Base-by-base conservation (phyloP, 1,139 yeast species). In the Arxiozyma heterogenica region DNA sequence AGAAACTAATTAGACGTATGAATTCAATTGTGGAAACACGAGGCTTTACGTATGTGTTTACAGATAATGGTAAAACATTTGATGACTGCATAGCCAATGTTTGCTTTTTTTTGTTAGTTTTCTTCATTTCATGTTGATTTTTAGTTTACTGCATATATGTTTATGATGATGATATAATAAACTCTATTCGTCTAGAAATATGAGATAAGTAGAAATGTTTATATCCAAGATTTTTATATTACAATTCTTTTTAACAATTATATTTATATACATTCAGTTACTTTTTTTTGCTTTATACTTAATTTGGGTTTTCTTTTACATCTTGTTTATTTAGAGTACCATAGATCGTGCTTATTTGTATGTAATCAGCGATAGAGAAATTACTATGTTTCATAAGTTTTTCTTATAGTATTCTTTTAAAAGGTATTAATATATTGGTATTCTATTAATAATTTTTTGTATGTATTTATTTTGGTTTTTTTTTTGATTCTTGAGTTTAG, bases 261-360 rank as follows among this genome's bases (percentile, higher is more conserved):
- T 46, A 27, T 20, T 44, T 46, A 46, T 46, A 46, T 46, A 46
- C 49, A 20, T 46, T 46, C 49, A 18, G 20, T 38, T 34, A n/a
- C 25, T 46, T 34, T 34, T 34, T 34, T 34, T 34, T 12, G 39
- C 39, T 34, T 34, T 34, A 15, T 34, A 34, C 39, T 34, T 34
- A 15, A 34, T 8, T 9, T 12, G 17, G 12, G 15, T 6, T 34
- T 34, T 34, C n/a, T 6, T 34, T 34, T 12, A 17, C 8, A 34
- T 34, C 39, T 12, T 34, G 8, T 8, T 30, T 34, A 12, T 34
- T 12, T 12, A 34, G 4, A 15, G 8, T 34, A 34, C 15, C 3
- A 34, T 34, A 12, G 12, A 34, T 15, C 39, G 15, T 34, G n/a
- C 8, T 15, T 8, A 34, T 34, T 34, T 34, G n/a, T 34, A 8